Conservation (phyloP, 1,139 yeast genomes). For the Protomyces pachydermus region DNA sequence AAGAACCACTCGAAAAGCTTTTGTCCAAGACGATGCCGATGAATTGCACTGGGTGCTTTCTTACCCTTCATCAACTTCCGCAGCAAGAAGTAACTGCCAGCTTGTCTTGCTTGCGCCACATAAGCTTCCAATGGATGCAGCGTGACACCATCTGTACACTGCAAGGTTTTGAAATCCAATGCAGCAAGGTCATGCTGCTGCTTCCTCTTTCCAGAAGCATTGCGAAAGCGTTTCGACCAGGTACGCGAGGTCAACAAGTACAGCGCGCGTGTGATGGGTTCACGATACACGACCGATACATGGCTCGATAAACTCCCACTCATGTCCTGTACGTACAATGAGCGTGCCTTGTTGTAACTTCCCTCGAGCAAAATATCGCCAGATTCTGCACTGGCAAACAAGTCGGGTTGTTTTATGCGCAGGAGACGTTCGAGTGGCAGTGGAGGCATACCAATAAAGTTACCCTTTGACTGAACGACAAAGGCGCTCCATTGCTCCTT, state of each 20-base stretch:
- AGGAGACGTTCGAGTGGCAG: conserved; percentile 9
- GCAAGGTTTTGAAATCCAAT: not conserved
- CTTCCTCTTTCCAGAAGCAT: not conserved
- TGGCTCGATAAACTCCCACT: not conserved
- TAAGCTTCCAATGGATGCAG: conserved; percentile 17
- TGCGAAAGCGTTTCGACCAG: conserved; percentile 4
- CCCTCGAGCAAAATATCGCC: conserved; percentile 21
- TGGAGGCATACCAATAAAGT: not conserved
- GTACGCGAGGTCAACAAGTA: conserved; percentile 10
- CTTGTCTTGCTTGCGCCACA: not conserved
- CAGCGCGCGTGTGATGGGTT: conserved; percentile 1
- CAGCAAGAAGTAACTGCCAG: conserved; percentile 8
- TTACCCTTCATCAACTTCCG: conserved; percentile 3
- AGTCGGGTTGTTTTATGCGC: not conserved
- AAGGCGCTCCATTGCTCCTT: conserved; percentile 5
- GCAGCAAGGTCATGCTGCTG: not conserved
- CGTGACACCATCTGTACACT: conserved; percentile 7
- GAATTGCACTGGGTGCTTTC: not conserved
- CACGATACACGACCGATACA: conserved; percentile 13
- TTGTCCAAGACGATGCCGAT: conserved; percentile 6
- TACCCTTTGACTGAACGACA: not conserved
- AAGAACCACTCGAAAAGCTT: conserved; percentile 7
- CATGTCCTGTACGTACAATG: conserved; percentile 9
- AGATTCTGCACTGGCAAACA: conserved; percentile 2
- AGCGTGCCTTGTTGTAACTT: not conserved